Base-by-base conservation (phyloP, 176 grass and related monocot genomes). In the Hyparrhenia diplandra region DNA sequence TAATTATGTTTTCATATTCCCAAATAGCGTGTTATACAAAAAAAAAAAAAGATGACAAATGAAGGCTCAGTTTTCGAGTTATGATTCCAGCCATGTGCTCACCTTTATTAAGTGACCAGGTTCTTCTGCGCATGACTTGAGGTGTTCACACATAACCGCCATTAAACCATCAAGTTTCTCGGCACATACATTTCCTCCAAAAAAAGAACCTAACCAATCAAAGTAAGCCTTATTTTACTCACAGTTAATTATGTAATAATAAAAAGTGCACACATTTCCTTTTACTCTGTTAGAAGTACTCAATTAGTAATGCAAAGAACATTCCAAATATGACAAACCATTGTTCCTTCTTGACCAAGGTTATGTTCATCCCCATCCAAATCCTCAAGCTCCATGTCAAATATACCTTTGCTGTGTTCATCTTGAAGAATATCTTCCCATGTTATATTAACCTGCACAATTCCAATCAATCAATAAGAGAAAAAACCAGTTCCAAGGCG, bases 311-410 rank as follows among this genome's bases (percentile, higher is more conserved):
- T 7, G 0, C 27, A 72, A 67, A 24, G 31, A 34, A 42, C 75
- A 85, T 49, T 77, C 30, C 29, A 51, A 83, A 52, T 69, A 68
- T n/a, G 77, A 39, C 85, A 88, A 83, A 93, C 94, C 85, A 83
- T 90, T 66, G 64, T 71, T 76, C 74, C 74, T 84, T 75, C 78
- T 81, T 89, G 73, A 39, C 83, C 67, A 71, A 92, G 41, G 39
- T 64, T 79, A 74, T 85, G 82, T 40, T 64, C 79, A 73, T 87
- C 66, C 3, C 89, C 77, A 23, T 86, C 88, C 66, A 92, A 74
- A 85, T 98, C 95, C 87, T 94, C 96, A 85, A 95, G 84, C 72
- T 98, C 96, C 88, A 98, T 91, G 10, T 89, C 96, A 83, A 98
- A 98, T 77, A 98, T 98, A 43, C 90, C 92, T 63, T 89, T 91